Percentiles rank a stretch among this genome's conserved stretches.
phyloP scores from a whole-genome alignment of 176 grass and related monocot genomes.

The Elymus sibiricus region DNA sequence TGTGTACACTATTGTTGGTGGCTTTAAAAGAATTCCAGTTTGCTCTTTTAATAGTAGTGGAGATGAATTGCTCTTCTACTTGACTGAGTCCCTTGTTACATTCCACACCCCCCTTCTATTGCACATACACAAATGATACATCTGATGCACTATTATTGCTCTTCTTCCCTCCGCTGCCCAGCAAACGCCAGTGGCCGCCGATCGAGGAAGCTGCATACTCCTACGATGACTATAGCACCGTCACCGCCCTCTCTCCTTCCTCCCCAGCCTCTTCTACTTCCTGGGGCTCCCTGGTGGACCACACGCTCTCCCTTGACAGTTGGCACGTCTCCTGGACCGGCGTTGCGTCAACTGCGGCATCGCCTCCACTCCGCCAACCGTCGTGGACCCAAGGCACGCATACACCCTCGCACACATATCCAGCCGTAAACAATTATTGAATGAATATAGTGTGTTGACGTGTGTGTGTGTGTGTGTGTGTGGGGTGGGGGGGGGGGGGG shows the following conservation, averaged over 20 bases:
- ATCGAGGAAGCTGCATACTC: neutral
- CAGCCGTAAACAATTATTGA: no score
- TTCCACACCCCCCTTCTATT: no score
- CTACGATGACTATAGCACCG: constrained; percentile 33
- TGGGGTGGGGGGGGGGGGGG: no score
- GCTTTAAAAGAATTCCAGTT: no score
- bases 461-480: no score
- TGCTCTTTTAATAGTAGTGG: no score
- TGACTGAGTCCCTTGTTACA: no score
- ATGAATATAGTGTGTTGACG: no score
- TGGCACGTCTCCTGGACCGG: constrained; percentile 57
- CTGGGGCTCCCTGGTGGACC: constrained; percentile 51
- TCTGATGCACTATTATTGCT: constrained; percentile 4
- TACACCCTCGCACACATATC: no score
- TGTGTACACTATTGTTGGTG: no score
- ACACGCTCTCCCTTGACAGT: constrained; percentile 84
- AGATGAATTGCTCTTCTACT: no score
- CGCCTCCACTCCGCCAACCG: constrained; percentile 70
- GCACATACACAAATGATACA: no score
- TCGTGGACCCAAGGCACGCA: constrained; percentile 62
- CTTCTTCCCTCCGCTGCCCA: constrained; percentile 20
- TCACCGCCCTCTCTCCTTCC: constrained; percentile 18
- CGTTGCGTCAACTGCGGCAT: constrained; percentile 92
- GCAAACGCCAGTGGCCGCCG: neutral
- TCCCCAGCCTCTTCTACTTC: constrained; percentile 21